A percentile compares a stretch with the other conserved stretches of the same genome.
phyloP scores from a whole-genome alignment of 805 yeast genomes.

The Wickerhamomyces bisporus region DNA sequence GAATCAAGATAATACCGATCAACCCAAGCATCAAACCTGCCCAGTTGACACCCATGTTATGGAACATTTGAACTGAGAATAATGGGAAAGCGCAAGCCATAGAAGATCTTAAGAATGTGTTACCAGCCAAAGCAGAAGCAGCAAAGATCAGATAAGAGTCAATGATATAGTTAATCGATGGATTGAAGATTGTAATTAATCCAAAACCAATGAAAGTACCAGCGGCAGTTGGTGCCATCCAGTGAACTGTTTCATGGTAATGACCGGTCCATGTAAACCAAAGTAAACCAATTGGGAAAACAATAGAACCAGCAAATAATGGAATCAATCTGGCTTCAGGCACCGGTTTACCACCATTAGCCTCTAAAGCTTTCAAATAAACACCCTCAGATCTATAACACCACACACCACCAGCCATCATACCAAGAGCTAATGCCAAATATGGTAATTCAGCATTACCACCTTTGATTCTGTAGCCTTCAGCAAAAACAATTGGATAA shows the following conservation, averaged over 20 bases:
- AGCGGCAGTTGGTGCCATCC: conserved; percentile 72
- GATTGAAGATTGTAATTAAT: conserved; percentile 59
- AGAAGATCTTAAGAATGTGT: conserved; percentile 61
- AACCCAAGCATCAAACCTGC: conserved; percentile 73
- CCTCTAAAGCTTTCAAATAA: conserved; percentile 42
- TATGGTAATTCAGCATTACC: conserved; percentile 79
- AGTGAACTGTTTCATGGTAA: conserved; percentile 63
- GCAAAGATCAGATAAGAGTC: conserved; percentile 68
- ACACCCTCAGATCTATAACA: conserved; percentile 50
- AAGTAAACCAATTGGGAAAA: conserved; percentile 73
- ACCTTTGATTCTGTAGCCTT: conserved; percentile 54
- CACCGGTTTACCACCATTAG: conserved; percentile 52
- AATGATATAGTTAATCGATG: conserved; percentile 65
- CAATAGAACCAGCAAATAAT: conserved; percentile 64
- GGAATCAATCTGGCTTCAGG: conserved; percentile 82
- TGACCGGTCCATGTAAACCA: conserved; percentile 91
- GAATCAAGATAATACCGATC: conserved; percentile 49
- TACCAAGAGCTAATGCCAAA: conserved; percentile 68
- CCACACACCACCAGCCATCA: conserved; percentile 48
- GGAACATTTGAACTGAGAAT: conserved; percentile 68
- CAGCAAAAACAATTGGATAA: conserved; percentile 63
- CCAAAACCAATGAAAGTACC: conserved; percentile 67
- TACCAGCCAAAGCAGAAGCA: conserved; percentile 75
- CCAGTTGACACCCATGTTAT: conserved; percentile 67
- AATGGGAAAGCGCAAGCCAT: conserved; percentile 71